A percentile compares a stretch with the other conserved stretches of the same genome.
These are phyloP conservation scores for Jamesozyma lodderae DNA, from an alignment of 805 yeast species.

Conservation along the genomic window DNA sequence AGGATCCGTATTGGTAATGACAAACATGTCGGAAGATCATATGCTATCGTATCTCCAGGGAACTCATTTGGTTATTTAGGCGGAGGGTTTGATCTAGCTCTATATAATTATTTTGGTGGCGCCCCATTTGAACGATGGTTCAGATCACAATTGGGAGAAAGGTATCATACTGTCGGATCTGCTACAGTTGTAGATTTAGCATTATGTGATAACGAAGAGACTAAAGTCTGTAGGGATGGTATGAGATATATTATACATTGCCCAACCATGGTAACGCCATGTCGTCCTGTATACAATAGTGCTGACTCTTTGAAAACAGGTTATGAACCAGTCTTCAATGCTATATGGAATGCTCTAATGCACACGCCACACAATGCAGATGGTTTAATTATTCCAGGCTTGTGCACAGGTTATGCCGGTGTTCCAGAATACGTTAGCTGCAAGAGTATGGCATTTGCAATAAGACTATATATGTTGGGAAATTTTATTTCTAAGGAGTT, in stretches of 20 bases:
- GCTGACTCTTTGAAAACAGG: conserved; percentile 16
- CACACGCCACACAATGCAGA: conserved; percentile 17
- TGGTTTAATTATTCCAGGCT: conserved; percentile 24
- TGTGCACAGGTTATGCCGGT: conserved; percentile 29
- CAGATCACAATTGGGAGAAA: conserved; percentile 13
- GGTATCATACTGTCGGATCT: conserved; percentile 23
- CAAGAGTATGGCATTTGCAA: conserved; percentile 26
- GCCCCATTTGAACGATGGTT: conserved; percentile 24
- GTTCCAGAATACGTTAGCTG: conserved; percentile 22
- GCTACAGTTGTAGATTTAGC: conserved; percentile 17
- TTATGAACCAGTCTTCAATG: conserved; percentile 23
- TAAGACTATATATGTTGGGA: conserved; percentile 15
- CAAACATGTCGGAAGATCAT: conserved; percentile 2
- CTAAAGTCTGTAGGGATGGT: conserved; percentile 3
- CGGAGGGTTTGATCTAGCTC: conserved; percentile 42
- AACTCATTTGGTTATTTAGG: conserved; percentile 42
- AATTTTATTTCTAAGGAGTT: conserved; percentile 15
- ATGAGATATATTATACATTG: conserved; percentile 23
- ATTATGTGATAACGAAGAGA: conserved; percentile 4
- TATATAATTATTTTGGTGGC: conserved; percentile 21
- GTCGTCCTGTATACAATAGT: conserved; percentile 10
- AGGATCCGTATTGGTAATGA: not conserved
- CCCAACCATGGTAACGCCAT: conserved; percentile 29
- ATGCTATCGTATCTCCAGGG: conserved; percentile 42
- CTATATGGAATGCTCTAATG: conserved; percentile 22